These are phyloP conservation scores for Quercus engelmannii DNA, from an alignment of 306 rosid genomes.

Conservation along the genomic window DNA sequence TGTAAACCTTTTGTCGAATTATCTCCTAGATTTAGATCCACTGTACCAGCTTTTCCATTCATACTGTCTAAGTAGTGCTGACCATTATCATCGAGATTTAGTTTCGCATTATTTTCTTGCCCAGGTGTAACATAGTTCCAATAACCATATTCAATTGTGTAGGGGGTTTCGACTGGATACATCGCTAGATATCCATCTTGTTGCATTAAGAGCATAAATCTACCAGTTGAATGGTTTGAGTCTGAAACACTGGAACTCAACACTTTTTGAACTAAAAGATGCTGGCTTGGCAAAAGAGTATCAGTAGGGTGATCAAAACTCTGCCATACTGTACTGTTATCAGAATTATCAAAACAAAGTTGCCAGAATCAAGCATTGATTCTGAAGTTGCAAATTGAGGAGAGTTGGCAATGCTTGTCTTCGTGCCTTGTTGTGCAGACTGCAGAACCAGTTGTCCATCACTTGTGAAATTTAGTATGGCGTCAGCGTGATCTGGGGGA, in stretches of 20 bases:
- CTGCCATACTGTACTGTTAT: background rate
- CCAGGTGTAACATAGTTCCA: background rate
- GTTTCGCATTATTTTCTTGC: background rate
- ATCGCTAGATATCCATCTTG: conserved; percentile 15
- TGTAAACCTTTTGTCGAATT: background rate
- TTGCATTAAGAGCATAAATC: conserved; percentile 20
- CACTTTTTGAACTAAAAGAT: background rate
- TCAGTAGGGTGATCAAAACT: conserved; percentile 20
- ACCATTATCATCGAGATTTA: background rate
- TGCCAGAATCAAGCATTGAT: conserved; percentile 29
- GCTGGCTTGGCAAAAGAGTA: conserved; percentile 25
- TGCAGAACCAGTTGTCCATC: conserved; percentile 18
- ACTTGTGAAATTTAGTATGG: conserved; percentile 9
- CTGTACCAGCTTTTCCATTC: background rate
- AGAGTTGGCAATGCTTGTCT: background rate
- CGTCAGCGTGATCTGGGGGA: conserved; percentile 2
- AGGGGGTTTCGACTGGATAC: conserved; percentile 13
- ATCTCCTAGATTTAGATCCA: background rate
- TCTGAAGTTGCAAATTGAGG: background rate
- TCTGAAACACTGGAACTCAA: conserved; percentile 6
- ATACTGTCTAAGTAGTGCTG: background rate
- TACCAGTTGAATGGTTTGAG: conserved; percentile 17
- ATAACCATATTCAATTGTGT: background rate
- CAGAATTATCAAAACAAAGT: conserved; percentile 14
- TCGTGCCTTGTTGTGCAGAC: background rate